Conservation (phyloP, 2,329 filamentous ascomycete species). For the Annulohypoxylon truncatum region DNA sequence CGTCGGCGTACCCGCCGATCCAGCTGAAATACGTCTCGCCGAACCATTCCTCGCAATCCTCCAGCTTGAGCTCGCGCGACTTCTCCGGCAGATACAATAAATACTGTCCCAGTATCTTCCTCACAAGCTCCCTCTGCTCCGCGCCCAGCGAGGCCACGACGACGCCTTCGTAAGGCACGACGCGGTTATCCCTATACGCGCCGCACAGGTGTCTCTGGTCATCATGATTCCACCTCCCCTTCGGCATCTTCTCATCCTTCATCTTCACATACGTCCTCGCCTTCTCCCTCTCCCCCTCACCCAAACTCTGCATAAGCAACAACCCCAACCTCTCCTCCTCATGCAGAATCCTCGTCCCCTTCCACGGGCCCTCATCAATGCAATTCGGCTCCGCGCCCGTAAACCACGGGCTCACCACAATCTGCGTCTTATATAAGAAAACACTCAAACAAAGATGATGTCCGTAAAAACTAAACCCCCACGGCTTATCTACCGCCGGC, state of each 20-base stretch:
- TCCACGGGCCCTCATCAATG: conserved; percentile 72
- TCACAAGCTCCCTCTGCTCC: conserved; percentile 65
- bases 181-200: conserved; percentile 80
- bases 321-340: conserved; percentile 73
- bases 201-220: conserved; percentile 84
- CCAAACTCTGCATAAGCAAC: conserved; percentile 75
- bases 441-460: conserved; percentile 81
- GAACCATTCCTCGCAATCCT: conserved; percentile 66
- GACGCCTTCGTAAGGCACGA: conserved; percentile 80
- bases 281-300: conserved; percentile 55
- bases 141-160: conserved; percentile 61
- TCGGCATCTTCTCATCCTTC: conserved; percentile 73
- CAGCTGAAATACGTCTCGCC: conserved; percentile 83
- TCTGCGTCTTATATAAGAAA: conserved; percentile 73
- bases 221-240: conserved; percentile 80
- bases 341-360: conserved; percentile 74
- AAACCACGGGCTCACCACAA: conserved; percentile 79
- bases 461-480: conserved; percentile 81
- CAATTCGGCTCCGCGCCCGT: conserved; percentile 83
- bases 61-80: conserved; percentile 66
- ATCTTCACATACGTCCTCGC: conserved; percentile 70
- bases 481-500: conserved; percentile 67
- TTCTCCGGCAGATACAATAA: conserved; percentile 72
- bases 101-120: conserved; percentile 71
- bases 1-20: conserved; percentile 76